Conservation (phyloP, 106 monocot genomes). For the Ottelia alismoides region DNA sequence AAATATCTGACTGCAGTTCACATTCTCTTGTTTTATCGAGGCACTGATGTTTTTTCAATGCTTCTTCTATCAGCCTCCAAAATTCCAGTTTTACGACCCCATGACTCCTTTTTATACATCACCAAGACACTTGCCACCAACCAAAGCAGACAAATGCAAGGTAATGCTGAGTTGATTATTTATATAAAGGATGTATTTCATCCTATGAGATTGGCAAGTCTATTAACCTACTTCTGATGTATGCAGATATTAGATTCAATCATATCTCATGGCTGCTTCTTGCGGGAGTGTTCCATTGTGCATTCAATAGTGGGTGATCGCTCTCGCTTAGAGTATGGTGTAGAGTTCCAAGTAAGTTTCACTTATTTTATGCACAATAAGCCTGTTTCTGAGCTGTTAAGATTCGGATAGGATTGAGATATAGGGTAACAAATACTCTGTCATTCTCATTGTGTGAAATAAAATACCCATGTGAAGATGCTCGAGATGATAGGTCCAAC, state of each 20-base stretch:
- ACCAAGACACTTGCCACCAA: background rate
- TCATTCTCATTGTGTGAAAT: too few species aligned
- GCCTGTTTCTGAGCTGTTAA: too few species aligned
- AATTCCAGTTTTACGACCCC: background rate
- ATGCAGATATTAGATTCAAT: slow-evolving; percentile 56
- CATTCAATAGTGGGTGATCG: slow-evolving; percentile 62
- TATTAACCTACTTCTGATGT: background rate
- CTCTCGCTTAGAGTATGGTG: slow-evolving; percentile 45
- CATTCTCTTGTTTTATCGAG: too few species aligned
- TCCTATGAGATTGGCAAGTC: background rate
- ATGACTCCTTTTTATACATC: background rate
- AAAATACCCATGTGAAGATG: too few species aligned
- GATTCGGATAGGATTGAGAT: too few species aligned
- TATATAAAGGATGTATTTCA: background rate
- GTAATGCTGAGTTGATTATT: background rate
- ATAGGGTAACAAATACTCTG: too few species aligned
- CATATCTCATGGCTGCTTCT: slow-evolving; percentile 80
- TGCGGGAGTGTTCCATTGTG: slow-evolving; percentile 51
- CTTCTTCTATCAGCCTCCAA: background rate
- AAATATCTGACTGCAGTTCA: too few species aligned
- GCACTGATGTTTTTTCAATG: too few species aligned
- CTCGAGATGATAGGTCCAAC: too few species aligned
- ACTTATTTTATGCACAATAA: too few species aligned
- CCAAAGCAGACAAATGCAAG: background rate
- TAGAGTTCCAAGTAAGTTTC: slow-evolving; percentile 48